Base-by-base conservation (phyloP, 495 filamentous ascomycete genomes). In the Penicillium simplicissimum region DNA sequence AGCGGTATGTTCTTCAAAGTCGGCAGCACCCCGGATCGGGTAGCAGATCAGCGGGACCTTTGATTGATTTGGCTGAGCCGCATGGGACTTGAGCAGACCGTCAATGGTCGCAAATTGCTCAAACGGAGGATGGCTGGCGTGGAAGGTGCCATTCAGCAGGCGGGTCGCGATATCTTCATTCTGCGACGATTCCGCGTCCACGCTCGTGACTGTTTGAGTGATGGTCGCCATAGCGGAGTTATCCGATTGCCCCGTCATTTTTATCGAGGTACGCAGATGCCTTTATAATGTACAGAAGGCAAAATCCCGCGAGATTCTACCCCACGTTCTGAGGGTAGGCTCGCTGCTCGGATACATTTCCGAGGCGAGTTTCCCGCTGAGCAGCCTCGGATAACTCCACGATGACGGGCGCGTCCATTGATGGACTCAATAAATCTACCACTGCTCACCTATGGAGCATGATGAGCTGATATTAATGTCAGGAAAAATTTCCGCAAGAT, bases 1-100 rank as follows among this genome's bases (percentile, higher is more conserved):
- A 19, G 69, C 69, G 19, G 69, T 71, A n/a, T 71, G 64, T 21
- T 69, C 55, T 52, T 71, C 69, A n/a, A 67, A 71, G 40, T 71
- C 69, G 6, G 59, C 64, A 0, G 69, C 67, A 21, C 49, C 58
- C 1, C 55, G 64, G 15, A 61, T 40, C 0, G 69, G 69, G 51
- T 71, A 71, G 58, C 69, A 69, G 23, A 71, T 59, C 17, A 71
- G 54, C 21, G 69, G 69, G 25, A 43, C 49, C 13, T 43, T 35
- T 8, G 61, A 55, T 8, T 67, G 49, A 55, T 71, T 62, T 14
- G 62, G 47, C 11, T 71, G 63, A 49, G 61, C 57, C 1, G 69
- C 67, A 58, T 71, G 69, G 5, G 64, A 67, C 33, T 58, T 65
- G 10, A 71, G 62, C 11, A 71, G 53, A 11, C 67, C 64, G 53